phyloP scores from a whole-genome alignment of 139 green algal genomes.

The Picochlorum costavermella region DNA sequence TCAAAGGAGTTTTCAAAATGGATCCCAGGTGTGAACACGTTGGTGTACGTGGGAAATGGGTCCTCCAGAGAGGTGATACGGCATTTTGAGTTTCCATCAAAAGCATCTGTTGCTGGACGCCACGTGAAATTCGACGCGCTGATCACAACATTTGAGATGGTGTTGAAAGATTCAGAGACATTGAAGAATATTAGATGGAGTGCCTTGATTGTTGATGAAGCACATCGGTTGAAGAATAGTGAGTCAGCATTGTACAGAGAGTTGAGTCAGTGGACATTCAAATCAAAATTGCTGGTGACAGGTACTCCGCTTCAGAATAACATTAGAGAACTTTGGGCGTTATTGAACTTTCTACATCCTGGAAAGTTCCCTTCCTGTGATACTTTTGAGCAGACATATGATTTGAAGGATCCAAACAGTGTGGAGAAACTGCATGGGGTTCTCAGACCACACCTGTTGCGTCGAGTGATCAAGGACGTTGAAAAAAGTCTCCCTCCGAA shows the following conservation, averaged over 20 bases:
- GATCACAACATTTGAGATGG: slow-evolving; percentile 50
- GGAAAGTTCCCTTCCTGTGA: slow-evolving; percentile 63
- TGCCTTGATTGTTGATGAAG: slow-evolving; percentile 58
- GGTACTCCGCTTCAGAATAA: slow-evolving; percentile 65
- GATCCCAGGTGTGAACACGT: slow-evolving; percentile 65
- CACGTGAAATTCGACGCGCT: slow-evolving; percentile 33
- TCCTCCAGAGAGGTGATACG: slow-evolving; percentile 18
- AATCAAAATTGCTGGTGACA: slow-evolving; percentile 58
- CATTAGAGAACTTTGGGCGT: slow-evolving; percentile 80
- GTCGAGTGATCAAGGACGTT: slow-evolving; percentile 55
- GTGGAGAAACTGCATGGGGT: slow-evolving; percentile 48
- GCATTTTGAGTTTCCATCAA: slow-evolving; percentile 11
- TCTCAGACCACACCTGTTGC: slow-evolving; percentile 70
- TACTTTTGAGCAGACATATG: slow-evolving; percentile 58
- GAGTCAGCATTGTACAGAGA: slow-evolving; percentile 61
- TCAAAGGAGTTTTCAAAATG: slow-evolving; percentile 62
- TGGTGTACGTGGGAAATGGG: slow-evolving; percentile 33
- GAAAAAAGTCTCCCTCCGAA: slow-evolving; percentile 51
- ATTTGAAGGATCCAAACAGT: slow-evolving; percentile 18
- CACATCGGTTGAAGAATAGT: slow-evolving; percentile 59
- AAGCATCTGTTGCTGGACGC: slow-evolving; percentile 15
- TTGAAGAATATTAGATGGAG: slow-evolving; percentile 33
- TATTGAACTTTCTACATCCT: slow-evolving; percentile 94
- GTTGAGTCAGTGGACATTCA: slow-evolving; percentile 30
- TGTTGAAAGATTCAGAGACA: slow-evolving; percentile 21